Evolutionary conservation across 1,139 yeast species (phyloP), one percentile per base, ranked within the genome.

Genomic region (Fermentozyma sake): DNA sequence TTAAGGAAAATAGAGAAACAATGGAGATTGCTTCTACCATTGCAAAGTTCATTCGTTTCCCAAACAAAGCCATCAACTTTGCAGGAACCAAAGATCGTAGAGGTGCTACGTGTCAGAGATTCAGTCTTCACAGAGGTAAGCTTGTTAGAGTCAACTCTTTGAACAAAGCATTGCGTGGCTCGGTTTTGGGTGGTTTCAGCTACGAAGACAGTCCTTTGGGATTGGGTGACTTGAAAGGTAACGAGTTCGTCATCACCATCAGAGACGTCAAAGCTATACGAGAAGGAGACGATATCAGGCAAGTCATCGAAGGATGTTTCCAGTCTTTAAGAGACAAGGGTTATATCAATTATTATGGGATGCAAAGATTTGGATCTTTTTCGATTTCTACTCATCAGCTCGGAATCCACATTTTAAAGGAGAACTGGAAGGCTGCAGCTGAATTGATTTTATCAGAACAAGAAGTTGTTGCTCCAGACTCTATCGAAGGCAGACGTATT

Each of bases 71-170:
- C 19, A 68, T 91, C 20, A 69, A 83, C 30, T 87, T 79, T 54
- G 95, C 97, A 1, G 99, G 99, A 12, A 93, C 98, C 4, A 91
- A 91, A 48, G 99, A 91, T 54, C 76, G 97, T 46, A 76, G 99
- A 49, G 99, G 95, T 30, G 91, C 85, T 14, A 93, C 99, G 1
- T 86, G 87, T 31, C 99, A 91, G 56, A 72, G 76, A 37, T 73
- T 84, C 34, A 78, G 89, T 22, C 64, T 89, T 32, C 73, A 77
- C 28, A 76, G 75, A 37, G 77, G 86, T 31, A 75, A 78, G 37
- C 82, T 82, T n/a, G 87, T 79, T 21, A 68, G 98, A 44, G 74
- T 89, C 6, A 79, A 78, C 34, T 74, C 83, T 3, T 66, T 91
- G 38, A 89, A 89, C 50, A 76, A 71, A 43, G 81, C 82, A 1